A percentile compares a stretch with the other conserved stretches of the same genome.
These are phyloP conservation scores for Tricholoma furcatifolium DNA, from an alignment of 768 basidiomycete species.

Conservation along the genomic window DNA sequence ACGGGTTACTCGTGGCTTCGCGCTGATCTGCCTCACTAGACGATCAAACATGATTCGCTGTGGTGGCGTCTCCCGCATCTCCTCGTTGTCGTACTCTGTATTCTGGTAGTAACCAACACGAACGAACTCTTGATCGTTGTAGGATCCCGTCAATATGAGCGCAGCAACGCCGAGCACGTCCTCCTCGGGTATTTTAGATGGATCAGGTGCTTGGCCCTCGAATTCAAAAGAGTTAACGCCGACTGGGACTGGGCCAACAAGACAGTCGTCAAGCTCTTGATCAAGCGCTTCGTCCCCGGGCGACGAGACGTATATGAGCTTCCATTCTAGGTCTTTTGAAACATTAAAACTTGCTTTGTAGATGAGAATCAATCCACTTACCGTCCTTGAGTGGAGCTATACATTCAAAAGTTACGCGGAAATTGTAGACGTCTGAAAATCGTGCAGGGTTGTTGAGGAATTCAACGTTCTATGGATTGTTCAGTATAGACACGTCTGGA, in stretches of 20 bases:
- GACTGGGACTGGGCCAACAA: slow-evolving; percentile 96
- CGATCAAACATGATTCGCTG: slow-evolving; percentile 70
- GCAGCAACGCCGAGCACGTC: slow-evolving; percentile 97
- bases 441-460: slow-evolving; percentile 92
- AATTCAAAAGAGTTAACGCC: slow-evolving; percentile 98
- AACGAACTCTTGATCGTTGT: slow-evolving; percentile 98
- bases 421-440: slow-evolving; percentile 88
- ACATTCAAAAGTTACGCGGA: slow-evolving; percentile 97
- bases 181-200: slow-evolving; percentile 78
- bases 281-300: slow-evolving; percentile 90
- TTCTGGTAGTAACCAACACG: slow-evolving; percentile 99
- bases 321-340: slow-evolving; percentile 90
- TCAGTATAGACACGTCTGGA: background rate
- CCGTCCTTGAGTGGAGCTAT: slow-evolving; percentile 90
- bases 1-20: slow-evolving; percentile 91
- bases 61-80: slow-evolving; percentile 78
- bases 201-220: slow-evolving; percentile 81
- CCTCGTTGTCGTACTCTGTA: slow-evolving; percentile 96
- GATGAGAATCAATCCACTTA: slow-evolving; percentile 21
- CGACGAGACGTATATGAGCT: slow-evolving; percentile 93
- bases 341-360: background rate
- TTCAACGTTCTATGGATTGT: slow-evolving; percentile 63
- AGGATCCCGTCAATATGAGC: slow-evolving; percentile 94
- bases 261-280: slow-evolving; percentile 96
- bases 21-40: slow-evolving; percentile 83